phyloP scores from a whole-genome alignment of 257 asterid species.

The Nicotiana tomentosiformis region DNA sequence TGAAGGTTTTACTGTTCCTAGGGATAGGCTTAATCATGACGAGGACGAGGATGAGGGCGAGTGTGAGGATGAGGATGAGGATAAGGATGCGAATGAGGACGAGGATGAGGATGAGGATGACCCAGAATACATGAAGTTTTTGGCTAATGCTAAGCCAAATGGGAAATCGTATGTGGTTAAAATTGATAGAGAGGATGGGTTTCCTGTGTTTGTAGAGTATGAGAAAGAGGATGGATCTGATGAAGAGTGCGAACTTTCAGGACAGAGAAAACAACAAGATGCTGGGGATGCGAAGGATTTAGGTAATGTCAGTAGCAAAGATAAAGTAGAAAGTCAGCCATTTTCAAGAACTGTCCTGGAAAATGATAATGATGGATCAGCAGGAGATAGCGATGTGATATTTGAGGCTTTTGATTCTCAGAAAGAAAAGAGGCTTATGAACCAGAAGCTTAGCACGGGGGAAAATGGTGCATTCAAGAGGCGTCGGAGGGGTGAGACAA shows the following conservation, averaged over 20 bases:
- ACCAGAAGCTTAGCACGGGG: not conserved
- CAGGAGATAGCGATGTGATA: not conserved
- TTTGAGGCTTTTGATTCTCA: not conserved
- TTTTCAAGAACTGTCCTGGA: not conserved
- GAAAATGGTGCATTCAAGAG: not conserved
- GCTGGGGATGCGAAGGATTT: not conserved
- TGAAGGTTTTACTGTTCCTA: not conserved
- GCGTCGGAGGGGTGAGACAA: not conserved
- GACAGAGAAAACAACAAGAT: not conserved
- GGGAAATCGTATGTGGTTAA: not conserved
- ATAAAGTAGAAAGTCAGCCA: not conserved
- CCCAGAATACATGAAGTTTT: not conserved
- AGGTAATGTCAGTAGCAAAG: not conserved
- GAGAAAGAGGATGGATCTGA: constrained; percentile 9
- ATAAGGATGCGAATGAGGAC: too few relatives aligned
- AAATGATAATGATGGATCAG: not conserved
- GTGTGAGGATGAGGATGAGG: not conserved
- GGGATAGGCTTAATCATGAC: not conserved
- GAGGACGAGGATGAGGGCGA: not conserved
- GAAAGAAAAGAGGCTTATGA: not conserved
- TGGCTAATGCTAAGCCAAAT: constrained; percentile 3
- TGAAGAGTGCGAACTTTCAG: not conserved
- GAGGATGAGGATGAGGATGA: not conserved
- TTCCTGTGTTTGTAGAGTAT: not conserved
- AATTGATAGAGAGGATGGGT: not conserved